phyloP scores from a whole-genome alignment of 2,329 filamentous ascomycete genomes.

The Apiospora saccharicola region DNA sequence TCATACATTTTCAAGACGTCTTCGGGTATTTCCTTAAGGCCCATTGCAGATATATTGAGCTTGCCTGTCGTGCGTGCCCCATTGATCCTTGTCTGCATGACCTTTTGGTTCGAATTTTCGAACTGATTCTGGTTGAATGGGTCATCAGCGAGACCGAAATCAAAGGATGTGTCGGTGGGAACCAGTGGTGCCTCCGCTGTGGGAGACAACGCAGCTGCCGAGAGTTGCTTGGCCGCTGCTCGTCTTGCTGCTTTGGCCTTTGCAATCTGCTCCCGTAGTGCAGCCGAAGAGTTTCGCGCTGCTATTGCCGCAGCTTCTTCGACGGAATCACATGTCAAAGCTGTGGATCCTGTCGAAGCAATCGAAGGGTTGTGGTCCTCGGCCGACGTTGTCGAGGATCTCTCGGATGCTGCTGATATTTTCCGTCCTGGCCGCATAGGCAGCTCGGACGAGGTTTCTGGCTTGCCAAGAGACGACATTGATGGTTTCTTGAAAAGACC shows the following conservation, averaged over 20 bases:
- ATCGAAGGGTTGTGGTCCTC: conserved; percentile 45
- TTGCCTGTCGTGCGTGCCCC: conserved; percentile 79
- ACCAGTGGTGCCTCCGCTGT: conserved; percentile 46
- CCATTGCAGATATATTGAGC: conserved; percentile 87
- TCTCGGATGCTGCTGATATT: conserved; percentile 47
- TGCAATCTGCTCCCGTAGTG: conserved; percentile 88
- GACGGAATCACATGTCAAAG: conserved; percentile 44
- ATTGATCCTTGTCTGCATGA: conserved; percentile 76
- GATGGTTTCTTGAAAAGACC: conserved; percentile 65
- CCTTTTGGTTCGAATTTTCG: conserved; percentile 66
- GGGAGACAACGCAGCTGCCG: conserved; percentile 33
- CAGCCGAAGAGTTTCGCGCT: conserved; percentile 73
- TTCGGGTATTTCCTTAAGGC: conserved; percentile 77
- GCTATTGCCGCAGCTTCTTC: conserved; percentile 42
- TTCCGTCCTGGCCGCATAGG: conserved; percentile 45
- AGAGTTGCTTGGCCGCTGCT: conserved; percentile 52
- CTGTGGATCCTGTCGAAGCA: conserved; percentile 48
- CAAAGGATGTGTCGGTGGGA: conserved; percentile 58
- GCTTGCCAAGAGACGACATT: conserved; percentile 48
- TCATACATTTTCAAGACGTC: conserved; percentile 94
- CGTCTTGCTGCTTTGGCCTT: conserved; percentile 86
- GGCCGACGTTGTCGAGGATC: conserved; percentile 47
- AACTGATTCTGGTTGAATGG: conserved; percentile 74
- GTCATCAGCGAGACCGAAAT: conserved; percentile 67
- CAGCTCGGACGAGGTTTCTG: conserved; percentile 34